Percentiles rank a stretch among this genome's conserved stretches.
phyloP scores from a whole-genome alignment of 306 rosid genomes.

The Trifolium fragiferum region DNA sequence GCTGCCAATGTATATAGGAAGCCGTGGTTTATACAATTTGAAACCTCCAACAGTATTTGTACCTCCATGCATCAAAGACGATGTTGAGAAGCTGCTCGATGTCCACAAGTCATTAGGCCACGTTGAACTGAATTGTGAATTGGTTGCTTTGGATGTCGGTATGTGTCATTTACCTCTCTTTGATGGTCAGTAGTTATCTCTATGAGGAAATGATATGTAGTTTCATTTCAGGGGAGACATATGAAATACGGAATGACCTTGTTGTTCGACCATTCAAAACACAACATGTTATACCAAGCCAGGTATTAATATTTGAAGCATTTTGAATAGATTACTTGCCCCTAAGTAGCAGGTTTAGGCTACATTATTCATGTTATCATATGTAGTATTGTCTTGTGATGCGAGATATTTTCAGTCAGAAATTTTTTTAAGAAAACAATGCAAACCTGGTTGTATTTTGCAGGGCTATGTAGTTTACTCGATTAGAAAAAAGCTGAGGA shows the following conservation, averaged over 20 bases:
- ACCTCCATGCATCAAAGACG: slow-evolving; percentile 86
- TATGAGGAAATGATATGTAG: slow-evolving; percentile 31
- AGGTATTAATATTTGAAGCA: slow-evolving; percentile 54
- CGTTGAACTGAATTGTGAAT: slow-evolving; percentile 77
- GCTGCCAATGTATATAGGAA: slow-evolving; percentile 89
- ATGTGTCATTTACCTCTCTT: slow-evolving; percentile 46
- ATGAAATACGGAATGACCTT: slow-evolving; percentile 83
- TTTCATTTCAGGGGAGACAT: slow-evolving; percentile 88
- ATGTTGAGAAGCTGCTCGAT: slow-evolving; percentile 87
- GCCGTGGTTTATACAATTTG: slow-evolving; percentile 86
- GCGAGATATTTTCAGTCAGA: background rate
- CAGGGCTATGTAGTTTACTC: slow-evolving; percentile 96
- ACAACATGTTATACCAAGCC: slow-evolving; percentile 91
- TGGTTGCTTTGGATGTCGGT: slow-evolving; percentile 92
- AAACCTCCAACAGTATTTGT: slow-evolving; percentile 91
- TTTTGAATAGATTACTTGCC: background rate
- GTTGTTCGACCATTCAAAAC: slow-evolving; percentile 95
- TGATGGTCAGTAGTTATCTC: slow-evolving; percentile 21
- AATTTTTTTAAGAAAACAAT: slow-evolving; percentile 21
- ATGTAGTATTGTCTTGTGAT: background rate
- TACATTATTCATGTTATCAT: background rate
- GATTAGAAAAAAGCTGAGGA: slow-evolving; percentile 89
- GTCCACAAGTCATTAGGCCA: slow-evolving; percentile 85
- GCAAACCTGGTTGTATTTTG: slow-evolving; percentile 29
- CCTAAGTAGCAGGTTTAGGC: background rate